Base-by-base conservation (phyloP, 2,329 filamentous ascomycete genomes). In the Ceratocystis diversiconidia region DNA sequence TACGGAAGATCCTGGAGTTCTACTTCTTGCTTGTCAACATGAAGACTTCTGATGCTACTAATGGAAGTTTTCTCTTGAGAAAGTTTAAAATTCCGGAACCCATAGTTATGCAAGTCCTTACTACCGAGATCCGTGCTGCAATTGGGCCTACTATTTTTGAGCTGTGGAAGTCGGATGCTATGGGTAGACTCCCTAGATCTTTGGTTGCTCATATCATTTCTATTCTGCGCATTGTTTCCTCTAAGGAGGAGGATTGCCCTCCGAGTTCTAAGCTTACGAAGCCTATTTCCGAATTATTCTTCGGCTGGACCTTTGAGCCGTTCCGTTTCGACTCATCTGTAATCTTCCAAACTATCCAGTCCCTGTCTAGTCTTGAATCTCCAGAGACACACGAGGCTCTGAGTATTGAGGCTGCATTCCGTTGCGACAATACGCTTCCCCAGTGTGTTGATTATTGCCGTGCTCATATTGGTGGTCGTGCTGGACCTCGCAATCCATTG, bases 1-100 rank as follows among this genome's bases (percentile, higher is more conserved):
- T 95, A 69, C 91, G 89, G 73, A 90, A 92, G 70, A 90, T 97
- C 41, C 79, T 99, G 32, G 85, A 88, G 36, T 82, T 97, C 64
- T 96, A 94, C 73, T 59, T 44, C 36, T 55, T 65, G 44, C 41
- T 67, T n/a, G 25, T 67, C 10, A 48, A 25, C 15, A 63, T 48
- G 43, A 65, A 67, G 44, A 55, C 63, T 10, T 25, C 61, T 6
- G 66, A 67, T n/a, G 52, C 63, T 22, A 25, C 63, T 19, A 65
- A 43, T n/a, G 48, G 30, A n/a, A 65, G 52, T 15, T 63, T 63
- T 12, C 65, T 67, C 30, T 43, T 65, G 41, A 61, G 30, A 28
- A 25, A 46, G 17, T 15, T 44, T 25, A 28, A 46, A 22, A 15
- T 43, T 44, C 30, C 32, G 3, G 63, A 65, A 17, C 19, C 73